These are phyloP conservation scores for Adansonia rubrostipa DNA, from an alignment of 441 rosid species.

Conservation along the genomic window DNA sequence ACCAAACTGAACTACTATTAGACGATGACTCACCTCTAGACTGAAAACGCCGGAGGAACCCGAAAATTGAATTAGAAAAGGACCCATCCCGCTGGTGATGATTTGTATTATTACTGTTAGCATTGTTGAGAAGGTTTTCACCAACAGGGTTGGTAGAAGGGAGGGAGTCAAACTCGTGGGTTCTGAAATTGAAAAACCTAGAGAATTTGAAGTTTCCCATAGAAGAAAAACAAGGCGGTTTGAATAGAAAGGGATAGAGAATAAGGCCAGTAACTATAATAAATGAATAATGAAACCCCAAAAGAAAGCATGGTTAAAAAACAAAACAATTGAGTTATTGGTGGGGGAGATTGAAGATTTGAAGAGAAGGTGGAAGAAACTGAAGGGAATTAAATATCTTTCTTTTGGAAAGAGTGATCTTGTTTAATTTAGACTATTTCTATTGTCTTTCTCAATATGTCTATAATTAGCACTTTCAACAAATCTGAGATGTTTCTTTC, in stretches of 20 bases:
- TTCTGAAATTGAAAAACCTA: conserved; percentile 34
- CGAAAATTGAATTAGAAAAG: conserved; percentile 24
- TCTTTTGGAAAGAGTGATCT: background rate
- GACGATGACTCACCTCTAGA: conserved; percentile 40
- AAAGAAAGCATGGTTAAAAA: conserved; percentile 22
- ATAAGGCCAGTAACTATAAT: background rate
- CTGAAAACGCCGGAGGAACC: conserved; percentile 38
- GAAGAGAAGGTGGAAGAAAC: conserved; percentile 43
- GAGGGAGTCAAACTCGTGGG: conserved; percentile 24
- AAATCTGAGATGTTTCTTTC: background rate
- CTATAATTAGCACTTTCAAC: background rate
- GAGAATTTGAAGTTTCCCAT: conserved; percentile 48
- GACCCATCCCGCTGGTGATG: conserved; percentile 23
- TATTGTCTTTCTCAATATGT: background rate
- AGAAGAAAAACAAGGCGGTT: conserved; percentile 16
- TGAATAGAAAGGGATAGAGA: background rate
- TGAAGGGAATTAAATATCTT: background rate
- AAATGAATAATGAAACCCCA: background rate
- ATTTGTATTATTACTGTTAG: background rate
- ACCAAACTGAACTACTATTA: background rate
- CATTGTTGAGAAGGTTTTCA: conserved; percentile 37
- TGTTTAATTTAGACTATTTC: background rate
- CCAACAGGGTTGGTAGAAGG: conserved; percentile 31
- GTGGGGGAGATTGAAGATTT: conserved; percentile 30
- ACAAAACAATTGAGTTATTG: background rate